These are phyloP conservation scores for Morella rubra DNA, from an alignment of 306 rosid species.

Conservation along the genomic window DNA sequence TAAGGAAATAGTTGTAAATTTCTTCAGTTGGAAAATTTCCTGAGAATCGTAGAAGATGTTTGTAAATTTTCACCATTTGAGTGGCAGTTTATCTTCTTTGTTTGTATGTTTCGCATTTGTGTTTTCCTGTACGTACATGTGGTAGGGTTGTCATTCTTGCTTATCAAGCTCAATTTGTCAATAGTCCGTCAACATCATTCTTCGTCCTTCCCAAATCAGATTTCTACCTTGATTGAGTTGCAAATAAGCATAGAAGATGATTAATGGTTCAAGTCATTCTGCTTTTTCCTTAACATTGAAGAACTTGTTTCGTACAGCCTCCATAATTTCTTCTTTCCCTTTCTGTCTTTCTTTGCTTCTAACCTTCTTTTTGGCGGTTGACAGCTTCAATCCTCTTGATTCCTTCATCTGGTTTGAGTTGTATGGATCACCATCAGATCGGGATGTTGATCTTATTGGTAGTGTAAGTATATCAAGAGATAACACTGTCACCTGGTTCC, in stretches of 20 bases:
- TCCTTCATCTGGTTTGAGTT: slow-evolving; percentile 89
- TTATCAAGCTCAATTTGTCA: not conserved
- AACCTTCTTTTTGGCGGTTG: slow-evolving; percentile 13
- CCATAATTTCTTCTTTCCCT: not conserved
- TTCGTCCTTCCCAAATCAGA: not conserved
- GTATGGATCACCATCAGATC: slow-evolving; percentile 78
- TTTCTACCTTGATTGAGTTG: not conserved
- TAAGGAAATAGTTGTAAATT: not conserved
- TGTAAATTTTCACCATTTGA: not conserved
- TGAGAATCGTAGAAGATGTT: not conserved
- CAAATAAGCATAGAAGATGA: not conserved
- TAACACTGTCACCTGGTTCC: slow-evolving; percentile 8
- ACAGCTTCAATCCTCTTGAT: slow-evolving; percentile 90
- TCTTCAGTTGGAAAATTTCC: not conserved
- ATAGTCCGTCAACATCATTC: not conserved
- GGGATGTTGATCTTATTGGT: slow-evolving; percentile 72
- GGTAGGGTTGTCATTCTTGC: not conserved
- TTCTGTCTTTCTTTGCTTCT: slow-evolving; percentile 2
- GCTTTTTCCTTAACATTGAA: slow-evolving; percentile 1
- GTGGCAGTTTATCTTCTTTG: not conserved
- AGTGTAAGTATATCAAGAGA: slow-evolving; percentile 51
- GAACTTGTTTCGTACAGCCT: slow-evolving; percentile 7
- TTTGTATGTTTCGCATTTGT: not conserved
- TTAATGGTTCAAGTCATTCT: not conserved
- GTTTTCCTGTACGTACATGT: not conserved